Conservation (phyloP, 148 eudicot species). For the Limonium bicolor region DNA sequence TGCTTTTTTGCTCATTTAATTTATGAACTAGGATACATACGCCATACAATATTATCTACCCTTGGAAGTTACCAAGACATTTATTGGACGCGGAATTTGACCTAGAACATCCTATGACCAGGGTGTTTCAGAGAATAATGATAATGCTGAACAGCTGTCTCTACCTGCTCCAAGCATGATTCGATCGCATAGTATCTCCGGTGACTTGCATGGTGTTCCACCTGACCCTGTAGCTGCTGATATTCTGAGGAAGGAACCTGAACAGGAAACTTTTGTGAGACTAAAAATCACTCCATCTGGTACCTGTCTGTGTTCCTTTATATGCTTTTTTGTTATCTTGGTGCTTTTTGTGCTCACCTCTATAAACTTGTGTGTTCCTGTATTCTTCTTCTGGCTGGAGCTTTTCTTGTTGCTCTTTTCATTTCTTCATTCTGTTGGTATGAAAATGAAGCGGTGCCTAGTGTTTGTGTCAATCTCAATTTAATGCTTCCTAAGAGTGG, state of each 20-base stretch:
- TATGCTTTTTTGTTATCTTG: no score
- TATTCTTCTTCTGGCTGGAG: no score
- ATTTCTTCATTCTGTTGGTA: no score
- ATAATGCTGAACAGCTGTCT: slow-evolving; percentile 47
- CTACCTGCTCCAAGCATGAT: slow-evolving; percentile 67
- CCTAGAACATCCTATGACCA: slow-evolving; percentile 10
- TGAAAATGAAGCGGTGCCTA: no score
- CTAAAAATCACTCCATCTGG: slow-evolving; percentile 77
- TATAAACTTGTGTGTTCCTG: no score
- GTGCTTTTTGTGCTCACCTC: no score
- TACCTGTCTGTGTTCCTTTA: slow-evolving; percentile 11
- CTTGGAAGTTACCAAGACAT: background rate
- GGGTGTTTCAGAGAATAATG: slow-evolving; percentile 47
- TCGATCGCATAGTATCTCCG: slow-evolving; percentile 89
- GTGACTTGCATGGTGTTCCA: slow-evolving; percentile 93
- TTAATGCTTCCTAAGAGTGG: no score
- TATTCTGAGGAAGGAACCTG: slow-evolving; percentile 96
- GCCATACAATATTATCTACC: background rate
- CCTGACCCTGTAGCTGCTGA: slow-evolving; percentile 98
- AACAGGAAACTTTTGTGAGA: slow-evolving; percentile 94
- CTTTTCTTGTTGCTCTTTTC: no score
- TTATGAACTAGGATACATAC: background rate
- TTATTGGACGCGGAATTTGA: background rate
- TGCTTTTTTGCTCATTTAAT: no score
- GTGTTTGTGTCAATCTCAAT: no score